Evolutionary conservation across 768 basidiomycete genomes (phyloP).

Genomic region (Boletales sp.): DNA sequence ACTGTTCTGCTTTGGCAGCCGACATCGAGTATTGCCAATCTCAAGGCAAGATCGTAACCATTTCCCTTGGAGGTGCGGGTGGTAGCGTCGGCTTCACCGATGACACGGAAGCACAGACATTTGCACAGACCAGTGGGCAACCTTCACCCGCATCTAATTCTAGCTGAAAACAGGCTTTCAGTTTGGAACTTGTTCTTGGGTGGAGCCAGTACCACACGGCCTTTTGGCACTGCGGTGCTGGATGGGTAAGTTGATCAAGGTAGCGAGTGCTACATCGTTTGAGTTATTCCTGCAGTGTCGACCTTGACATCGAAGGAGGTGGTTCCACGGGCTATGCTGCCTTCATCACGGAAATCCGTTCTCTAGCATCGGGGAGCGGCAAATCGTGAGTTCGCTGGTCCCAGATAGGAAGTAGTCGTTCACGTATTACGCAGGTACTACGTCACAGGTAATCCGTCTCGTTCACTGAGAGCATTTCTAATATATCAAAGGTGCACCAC

Average conservation of each 20-base stretch:
- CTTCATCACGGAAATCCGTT: constrained; percentile 34
- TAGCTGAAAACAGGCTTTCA: constrained; percentile 3
- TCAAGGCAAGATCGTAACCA: constrained; percentile 45
- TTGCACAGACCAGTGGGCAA: constrained; percentile 23
- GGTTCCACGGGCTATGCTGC: constrained; percentile 44
- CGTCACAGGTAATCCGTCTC: constrained; percentile 40
- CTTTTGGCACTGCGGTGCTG: constrained; percentile 44
- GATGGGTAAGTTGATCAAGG: constrained; percentile 36
- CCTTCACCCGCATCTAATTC: neutral
- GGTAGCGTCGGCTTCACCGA: constrained; percentile 38
- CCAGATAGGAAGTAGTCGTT: neutral
- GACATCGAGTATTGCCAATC: constrained; percentile 44
- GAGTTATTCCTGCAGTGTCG: constrained; percentile 39
- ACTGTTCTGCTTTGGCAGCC: constrained; percentile 38
- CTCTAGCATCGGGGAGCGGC: constrained; percentile 21
- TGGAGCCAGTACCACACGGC: constrained; percentile 40
- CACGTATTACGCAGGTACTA: constrained; percentile 46
- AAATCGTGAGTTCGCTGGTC: constrained; percentile 15
- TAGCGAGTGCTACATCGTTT: neutral
- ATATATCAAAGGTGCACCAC: constrained; percentile 21
- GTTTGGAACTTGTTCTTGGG: constrained; percentile 49
- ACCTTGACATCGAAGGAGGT: constrained; percentile 77
- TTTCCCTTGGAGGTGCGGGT: constrained; percentile 43
- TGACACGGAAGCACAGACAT: constrained; percentile 35
- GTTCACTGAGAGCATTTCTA: neutral